Conservation (phyloP, 2,329 filamentous ascomycete species). For the Chaetomium sp. region DNA sequence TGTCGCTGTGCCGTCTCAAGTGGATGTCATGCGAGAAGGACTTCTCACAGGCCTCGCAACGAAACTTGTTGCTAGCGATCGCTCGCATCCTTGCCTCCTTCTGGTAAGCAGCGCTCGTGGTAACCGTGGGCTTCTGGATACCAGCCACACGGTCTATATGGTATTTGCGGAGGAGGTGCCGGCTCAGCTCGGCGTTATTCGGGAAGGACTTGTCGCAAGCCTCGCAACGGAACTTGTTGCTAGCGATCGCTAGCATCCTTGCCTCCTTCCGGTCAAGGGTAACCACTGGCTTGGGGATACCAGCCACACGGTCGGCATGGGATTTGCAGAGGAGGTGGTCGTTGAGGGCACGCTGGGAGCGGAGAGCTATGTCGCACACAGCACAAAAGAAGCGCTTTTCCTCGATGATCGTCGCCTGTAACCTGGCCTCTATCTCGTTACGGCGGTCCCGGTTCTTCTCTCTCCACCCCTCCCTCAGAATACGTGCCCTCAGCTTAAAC, state of each 20-base stretch:
- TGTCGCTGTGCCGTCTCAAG: not conserved
- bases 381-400: not conserved
- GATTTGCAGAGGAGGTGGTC: not conserved
- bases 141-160: no score
- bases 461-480: not conserved
- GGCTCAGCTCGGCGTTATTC: not conserved
- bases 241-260: not conserved
- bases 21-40: not conserved
- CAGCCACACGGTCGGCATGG: not conserved
- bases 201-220: not conserved
- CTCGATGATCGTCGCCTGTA: not conserved
- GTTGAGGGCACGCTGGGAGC: not conserved
- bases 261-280: not conserved
- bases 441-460: not conserved
- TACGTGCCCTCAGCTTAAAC: no score
- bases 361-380: not conserved
- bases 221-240: not conserved
- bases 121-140: not conserved
- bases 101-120: not conserved
- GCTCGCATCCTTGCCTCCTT: not conserved
- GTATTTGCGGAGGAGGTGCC: not conserved
- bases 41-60: not conserved
- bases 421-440: not conserved
- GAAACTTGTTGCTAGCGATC: not conserved
- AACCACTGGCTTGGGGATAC: not conserved